Evolutionary conservation across 176 grass and related monocot genomes (phyloP), one percentile per base, ranked within the genome.

Genomic region (Metroxylon sagu): DNA sequence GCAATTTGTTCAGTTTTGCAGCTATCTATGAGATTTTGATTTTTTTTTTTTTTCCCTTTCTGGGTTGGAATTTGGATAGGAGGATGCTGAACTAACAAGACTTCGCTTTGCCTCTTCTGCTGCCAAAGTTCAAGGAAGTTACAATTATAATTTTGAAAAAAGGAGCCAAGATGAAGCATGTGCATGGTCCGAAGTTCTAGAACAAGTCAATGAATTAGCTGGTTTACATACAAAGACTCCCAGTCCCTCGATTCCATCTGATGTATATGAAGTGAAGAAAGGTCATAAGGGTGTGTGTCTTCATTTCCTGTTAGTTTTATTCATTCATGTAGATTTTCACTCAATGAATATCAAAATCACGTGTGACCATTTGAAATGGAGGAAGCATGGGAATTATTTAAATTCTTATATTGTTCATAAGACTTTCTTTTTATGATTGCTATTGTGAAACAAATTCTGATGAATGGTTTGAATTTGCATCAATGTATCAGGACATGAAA

Each of bases 141-240:
- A 14, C 18, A 19, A 57, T 43, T 19, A 31, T 55, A 15, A 14
- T 65, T 63, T 18, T 53, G 70, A 56, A 76, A 69, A 62, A 50
- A 68, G 53, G 21, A 57, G 54, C 5, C 67, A 62, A 2, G 54
- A 53, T 59, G 68, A 74, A 72, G 61, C 71, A 65, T 52, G 71
- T 31, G 61, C 59, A 52, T 74, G 66, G 71, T 79, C 74, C 68
- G 62, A 68, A 61, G 63, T 68, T 69, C 27, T 57, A 12, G 81
- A 79, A 73, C 78, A 89, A 61, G 67, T 30, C 54, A 56, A 81
- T 57, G 67, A 89, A 59, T 67, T 85, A 30, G 59, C 26, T 48
- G 71, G 60, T 78, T 60, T 65, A 23, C 70, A 59, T 8, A 75
- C 71, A 26, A 71, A 48, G 53, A 31, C 43, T 43, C 52, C 3